These are phyloP conservation scores for Calonectria fujianensis DNA, from an alignment of 2,329 filamentous ascomycete species.

Conservation along the genomic window DNA sequence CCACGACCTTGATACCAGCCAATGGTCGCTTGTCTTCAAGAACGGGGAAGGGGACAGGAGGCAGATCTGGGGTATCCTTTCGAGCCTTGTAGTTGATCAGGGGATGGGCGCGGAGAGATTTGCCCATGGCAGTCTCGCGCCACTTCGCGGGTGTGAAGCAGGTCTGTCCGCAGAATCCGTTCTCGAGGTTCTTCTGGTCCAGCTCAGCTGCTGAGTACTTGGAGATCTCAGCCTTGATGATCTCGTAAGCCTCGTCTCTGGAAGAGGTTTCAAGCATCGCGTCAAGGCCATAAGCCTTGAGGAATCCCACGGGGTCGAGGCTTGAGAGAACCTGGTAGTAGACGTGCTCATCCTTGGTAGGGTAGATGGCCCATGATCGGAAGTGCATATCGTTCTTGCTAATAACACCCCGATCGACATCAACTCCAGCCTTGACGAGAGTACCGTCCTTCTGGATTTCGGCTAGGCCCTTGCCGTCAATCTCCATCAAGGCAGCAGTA, in stretches of 20 bases:
- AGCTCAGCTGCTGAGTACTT: conserved; percentile 48
- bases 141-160: conserved; percentile 53
- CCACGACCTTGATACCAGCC: conserved; percentile 69
- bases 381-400: conserved; percentile 27
- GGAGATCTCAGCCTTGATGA: conserved; percentile 47
- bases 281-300: conserved; percentile 15
- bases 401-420: conserved; percentile 6
- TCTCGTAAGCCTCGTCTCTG: conserved; percentile 49
- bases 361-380: conserved; percentile 21
- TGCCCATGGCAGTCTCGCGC: conserved; percentile 52
- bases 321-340: conserved; percentile 48
- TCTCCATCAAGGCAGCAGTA: not conserved
- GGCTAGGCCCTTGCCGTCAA: conserved; percentile 4
- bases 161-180: conserved; percentile 54
- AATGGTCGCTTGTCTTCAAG: conserved; percentile 60
- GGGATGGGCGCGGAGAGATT: conserved; percentile 38
- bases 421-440: not conserved
- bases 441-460: conserved; percentile 13
- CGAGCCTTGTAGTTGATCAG: conserved; percentile 63
- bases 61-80: conserved; percentile 59
- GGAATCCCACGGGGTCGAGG: not conserved
- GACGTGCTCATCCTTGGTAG: conserved; percentile 46
- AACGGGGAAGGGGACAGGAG: conserved; percentile 57
- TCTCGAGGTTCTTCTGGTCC: conserved; percentile 50
- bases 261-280: not conserved